Evolutionary conservation across 129 eudicot genomes (phyloP).

Genomic region (Helianthus annuus): DNA sequence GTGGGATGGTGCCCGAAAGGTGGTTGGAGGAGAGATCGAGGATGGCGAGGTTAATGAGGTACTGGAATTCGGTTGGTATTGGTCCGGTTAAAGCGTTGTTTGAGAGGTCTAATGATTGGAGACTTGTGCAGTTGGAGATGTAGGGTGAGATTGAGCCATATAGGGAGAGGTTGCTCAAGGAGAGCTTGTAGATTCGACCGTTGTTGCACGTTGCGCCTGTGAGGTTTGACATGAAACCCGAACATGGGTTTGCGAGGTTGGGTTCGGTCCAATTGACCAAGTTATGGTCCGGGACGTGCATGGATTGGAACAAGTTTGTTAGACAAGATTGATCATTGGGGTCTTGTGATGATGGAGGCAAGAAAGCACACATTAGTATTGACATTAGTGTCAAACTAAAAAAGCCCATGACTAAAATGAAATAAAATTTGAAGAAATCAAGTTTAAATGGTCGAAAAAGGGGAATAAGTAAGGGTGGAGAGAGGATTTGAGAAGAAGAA

Average conservation of each 20-base stretch:
- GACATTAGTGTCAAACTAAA: background rate
- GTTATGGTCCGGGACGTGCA: conserved; percentile 35
- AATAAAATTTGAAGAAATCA: no score
- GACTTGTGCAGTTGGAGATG: conserved; percentile 41
- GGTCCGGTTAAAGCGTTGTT: conserved; percentile 53
- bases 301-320: conserved; percentile 32
- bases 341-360: conserved; percentile 27
- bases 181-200: conserved; percentile 51
- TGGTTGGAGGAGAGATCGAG: conserved; percentile 58
- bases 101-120: conserved; percentile 74
- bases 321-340: conserved; percentile 43
- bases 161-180: conserved; percentile 34
- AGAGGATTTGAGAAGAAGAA: no score
- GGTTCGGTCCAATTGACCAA: conserved; percentile 38
- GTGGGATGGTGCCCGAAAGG: conserved; percentile 56
- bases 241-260: conserved; percentile 40
- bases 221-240: conserved; percentile 40
- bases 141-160: conserved; percentile 38
- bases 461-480: no score
- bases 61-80: conserved; percentile 46
- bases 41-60: conserved; percentile 52
- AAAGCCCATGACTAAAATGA: background rate
- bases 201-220: conserved; percentile 51
- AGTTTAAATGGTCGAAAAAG: no score
- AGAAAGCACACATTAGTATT: background rate